These are phyloP conservation scores for Collybia sordida DNA, from an alignment of 768 basidiomycete species.

Conservation along the genomic window DNA sequence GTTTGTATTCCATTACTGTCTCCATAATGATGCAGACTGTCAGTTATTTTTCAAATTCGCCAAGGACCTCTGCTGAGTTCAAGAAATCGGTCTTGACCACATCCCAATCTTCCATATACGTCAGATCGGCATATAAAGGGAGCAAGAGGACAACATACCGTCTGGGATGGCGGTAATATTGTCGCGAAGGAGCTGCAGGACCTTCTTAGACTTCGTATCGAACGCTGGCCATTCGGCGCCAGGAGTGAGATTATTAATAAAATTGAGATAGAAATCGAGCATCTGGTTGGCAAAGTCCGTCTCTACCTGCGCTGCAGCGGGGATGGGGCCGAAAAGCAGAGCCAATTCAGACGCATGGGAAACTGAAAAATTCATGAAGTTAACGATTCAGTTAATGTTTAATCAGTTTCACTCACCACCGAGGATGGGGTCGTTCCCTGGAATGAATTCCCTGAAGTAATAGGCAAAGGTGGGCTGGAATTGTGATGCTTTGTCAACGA, in stretches of 20 bases:
- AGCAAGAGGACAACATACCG: not conserved
- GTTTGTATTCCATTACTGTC: too few species aligned
- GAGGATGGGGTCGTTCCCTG: conserved; percentile 43
- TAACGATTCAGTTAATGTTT: too few species aligned
- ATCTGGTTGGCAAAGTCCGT: conserved; percentile 44
- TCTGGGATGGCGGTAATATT: not conserved
- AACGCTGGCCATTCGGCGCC: conserved; percentile 22
- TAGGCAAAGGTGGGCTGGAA: conserved; percentile 53
- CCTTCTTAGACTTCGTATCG: not conserved
- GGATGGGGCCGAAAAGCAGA: conserved; percentile 49
- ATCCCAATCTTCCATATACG: not conserved
- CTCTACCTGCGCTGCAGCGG: conserved; percentile 35
- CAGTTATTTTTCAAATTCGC: not conserved
- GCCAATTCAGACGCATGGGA: conserved; percentile 48
- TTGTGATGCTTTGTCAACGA: conserved; percentile 47
- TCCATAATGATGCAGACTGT: too few species aligned
- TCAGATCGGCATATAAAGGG: not conserved
- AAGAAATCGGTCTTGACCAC: not conserved
- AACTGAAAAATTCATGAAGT: conserved; percentile 26
- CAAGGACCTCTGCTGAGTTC: not conserved
- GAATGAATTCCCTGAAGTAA: conserved; percentile 56
- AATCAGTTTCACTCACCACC: conserved; percentile 37
- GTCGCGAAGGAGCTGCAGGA: not conserved
- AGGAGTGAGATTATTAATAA: conserved; percentile 54
- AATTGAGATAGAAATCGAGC: conserved; percentile 56